Conservation (phyloP, 805 yeast species). For the Pichia ethanolica region DNA sequence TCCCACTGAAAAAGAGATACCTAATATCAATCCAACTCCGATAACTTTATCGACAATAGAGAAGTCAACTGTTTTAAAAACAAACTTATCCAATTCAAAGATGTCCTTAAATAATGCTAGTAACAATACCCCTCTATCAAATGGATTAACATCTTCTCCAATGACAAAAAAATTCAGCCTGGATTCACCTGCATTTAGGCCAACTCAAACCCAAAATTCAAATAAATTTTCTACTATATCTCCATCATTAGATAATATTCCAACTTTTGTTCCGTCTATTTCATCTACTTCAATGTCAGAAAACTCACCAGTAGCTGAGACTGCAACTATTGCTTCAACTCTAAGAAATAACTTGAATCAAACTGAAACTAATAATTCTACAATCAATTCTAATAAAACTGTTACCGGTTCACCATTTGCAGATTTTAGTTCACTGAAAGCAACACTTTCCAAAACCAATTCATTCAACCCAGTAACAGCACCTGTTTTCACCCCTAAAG, state of each 20-base stretch:
- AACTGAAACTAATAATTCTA: background rate
- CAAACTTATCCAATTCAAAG: conserved; percentile 4
- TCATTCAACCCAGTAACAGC: conserved; percentile 26
- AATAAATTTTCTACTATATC: conserved; percentile 39
- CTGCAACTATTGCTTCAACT: conserved; percentile 2
- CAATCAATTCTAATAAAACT: background rate
- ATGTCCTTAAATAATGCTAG: background rate
- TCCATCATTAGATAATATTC: conserved; percentile 41
- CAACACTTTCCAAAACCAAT: conserved; percentile 1
- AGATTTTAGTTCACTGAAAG: background rate
- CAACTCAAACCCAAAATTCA: conserved; percentile 21
- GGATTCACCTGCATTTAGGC: conserved; percentile 49
- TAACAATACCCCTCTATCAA: background rate
- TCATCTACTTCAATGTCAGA: conserved; percentile 7
- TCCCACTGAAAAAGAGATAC: too few species aligned
- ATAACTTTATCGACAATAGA: conserved; percentile 2
- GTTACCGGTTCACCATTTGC: background rate
- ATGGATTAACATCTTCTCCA: conserved; percentile 6
- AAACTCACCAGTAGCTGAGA: background rate
- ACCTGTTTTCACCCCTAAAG: conserved; percentile 25
- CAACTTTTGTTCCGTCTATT: conserved; percentile 41
- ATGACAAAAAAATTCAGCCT: conserved; percentile 42
- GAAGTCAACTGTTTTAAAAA: conserved; percentile 6
- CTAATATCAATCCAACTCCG: background rate
- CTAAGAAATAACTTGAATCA: background rate